phyloP scores from a whole-genome alignment of 352 stramenopile species.

The Phytophthora idaei region DNA sequence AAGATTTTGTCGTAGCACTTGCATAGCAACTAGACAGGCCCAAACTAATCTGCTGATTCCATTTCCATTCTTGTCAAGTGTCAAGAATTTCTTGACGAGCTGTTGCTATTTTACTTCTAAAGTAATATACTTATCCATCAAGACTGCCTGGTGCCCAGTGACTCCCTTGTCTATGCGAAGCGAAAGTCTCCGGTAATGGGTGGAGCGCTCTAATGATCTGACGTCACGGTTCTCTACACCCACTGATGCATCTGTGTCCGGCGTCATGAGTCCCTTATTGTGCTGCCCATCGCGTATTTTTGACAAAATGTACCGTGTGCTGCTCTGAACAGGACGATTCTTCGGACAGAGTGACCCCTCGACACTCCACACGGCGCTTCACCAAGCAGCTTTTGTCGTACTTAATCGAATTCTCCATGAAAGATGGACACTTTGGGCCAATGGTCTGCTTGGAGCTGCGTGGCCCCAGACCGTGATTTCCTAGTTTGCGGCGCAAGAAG shows the following conservation, averaged over 20 bases:
- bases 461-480: slow-evolving; percentile 27
- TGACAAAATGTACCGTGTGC: background rate
- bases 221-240: slow-evolving; percentile 30
- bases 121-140: slow-evolving; percentile 13
- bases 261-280: background rate
- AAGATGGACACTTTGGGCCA: slow-evolving; percentile 24
- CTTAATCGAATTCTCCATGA: slow-evolving; percentile 11
- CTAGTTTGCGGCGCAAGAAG: slow-evolving; percentile 38
- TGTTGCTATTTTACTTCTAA: too few species aligned
- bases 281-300: slow-evolving; percentile 7
- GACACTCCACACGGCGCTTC: slow-evolving; percentile 9
- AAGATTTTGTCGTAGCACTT: background rate
- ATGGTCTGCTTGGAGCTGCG: slow-evolving; percentile 31
- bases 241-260: slow-evolving; percentile 1
- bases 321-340: slow-evolving; percentile 10
- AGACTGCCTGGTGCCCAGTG: background rate
- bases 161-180: slow-evolving; percentile 12
- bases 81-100: too few species aligned
- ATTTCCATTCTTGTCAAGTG: background rate
- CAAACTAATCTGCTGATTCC: slow-evolving; percentile 1
- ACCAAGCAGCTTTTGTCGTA: slow-evolving; percentile 27
- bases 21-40: slow-evolving; percentile 22
- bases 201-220: slow-evolving; percentile 22
- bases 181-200: slow-evolving; percentile 14
- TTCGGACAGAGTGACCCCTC: background rate